Percentiles rank a stretch among this genome's conserved stretches.
These are phyloP conservation scores for Hypomontagnella submonticulosa DNA, from an alignment of 495 filamentous ascomycete species.

Conservation along the genomic window DNA sequence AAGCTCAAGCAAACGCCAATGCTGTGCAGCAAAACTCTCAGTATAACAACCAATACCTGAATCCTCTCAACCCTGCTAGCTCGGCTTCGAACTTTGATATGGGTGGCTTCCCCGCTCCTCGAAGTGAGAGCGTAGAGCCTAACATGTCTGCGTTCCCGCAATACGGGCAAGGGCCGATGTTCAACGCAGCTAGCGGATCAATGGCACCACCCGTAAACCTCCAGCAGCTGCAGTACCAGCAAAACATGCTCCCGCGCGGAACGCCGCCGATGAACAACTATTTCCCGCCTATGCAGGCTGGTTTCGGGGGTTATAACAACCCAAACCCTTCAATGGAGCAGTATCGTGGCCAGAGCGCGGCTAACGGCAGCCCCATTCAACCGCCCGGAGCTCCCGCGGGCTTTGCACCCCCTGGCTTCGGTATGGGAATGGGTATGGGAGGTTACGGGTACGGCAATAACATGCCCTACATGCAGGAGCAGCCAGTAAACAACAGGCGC, in stretches of 20 bases:
- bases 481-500: constrained; percentile 61
- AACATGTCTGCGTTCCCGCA: constrained; percentile 63
- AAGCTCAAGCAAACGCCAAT: constrained; percentile 57
- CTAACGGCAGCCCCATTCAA: constrained; percentile 61
- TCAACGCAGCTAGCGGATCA: constrained; percentile 58
- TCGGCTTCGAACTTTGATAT: constrained; percentile 55
- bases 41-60: constrained; percentile 56
- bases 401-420: constrained; percentile 62
- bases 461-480: constrained; percentile 60
- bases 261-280: constrained; percentile 63
- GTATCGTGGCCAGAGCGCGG: constrained; percentile 56
- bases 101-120: constrained; percentile 61
- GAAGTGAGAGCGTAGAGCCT: constrained; percentile 67
- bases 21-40: constrained; percentile 55
- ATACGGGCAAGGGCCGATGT: constrained; percentile 64
- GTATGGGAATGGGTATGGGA: constrained; percentile 58
- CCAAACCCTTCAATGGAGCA: constrained; percentile 59
- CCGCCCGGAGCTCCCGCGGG: constrained; percentile 47
- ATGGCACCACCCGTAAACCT: constrained; percentile 62
- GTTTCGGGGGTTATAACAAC: constrained; percentile 59
- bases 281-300: constrained; percentile 60
- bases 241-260: constrained; percentile 64
- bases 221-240: constrained; percentile 69
- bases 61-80: constrained; percentile 51
- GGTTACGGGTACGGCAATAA: constrained; percentile 59